phyloP scores from a whole-genome alignment of 495 filamentous ascomycete species.

The Ramalina peruviana region DNA sequence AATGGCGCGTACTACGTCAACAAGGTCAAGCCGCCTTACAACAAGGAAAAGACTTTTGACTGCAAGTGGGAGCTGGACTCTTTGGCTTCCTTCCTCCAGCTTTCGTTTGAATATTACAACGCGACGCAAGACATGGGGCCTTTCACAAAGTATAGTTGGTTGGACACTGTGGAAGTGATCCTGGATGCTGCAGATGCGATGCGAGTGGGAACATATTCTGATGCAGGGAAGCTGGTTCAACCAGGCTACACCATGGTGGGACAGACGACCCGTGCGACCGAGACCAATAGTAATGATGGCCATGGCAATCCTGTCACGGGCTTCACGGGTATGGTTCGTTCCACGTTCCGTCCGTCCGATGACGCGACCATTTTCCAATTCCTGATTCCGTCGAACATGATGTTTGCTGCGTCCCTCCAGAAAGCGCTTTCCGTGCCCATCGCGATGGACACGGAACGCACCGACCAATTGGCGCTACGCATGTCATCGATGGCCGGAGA shows the following conservation, averaged over 20 bases:
- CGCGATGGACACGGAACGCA: constrained; percentile 26
- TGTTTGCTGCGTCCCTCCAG: constrained; percentile 45
- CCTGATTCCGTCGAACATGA: constrained; percentile 55
- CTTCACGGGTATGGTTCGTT: constrained; percentile 46
- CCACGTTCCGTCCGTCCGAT: constrained; percentile 50
- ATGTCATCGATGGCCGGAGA: constrained; percentile 38
- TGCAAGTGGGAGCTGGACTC: constrained; percentile 61
- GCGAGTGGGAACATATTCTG: constrained; percentile 42
- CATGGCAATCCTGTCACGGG: constrained; percentile 41
- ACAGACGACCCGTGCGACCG: constrained; percentile 39
- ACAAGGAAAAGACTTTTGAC: constrained; percentile 39
- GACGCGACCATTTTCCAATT: constrained; percentile 46
- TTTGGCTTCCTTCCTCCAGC: constrained; percentile 49
- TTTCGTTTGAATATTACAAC: constrained; percentile 44
- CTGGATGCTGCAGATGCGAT: constrained; percentile 44
- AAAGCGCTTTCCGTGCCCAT: constrained; percentile 39
- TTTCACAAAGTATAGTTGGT: constrained; percentile 47
- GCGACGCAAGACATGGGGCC: constrained; percentile 40
- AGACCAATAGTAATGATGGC: constrained; percentile 48
- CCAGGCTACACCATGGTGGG: constrained; percentile 46
- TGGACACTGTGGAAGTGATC: constrained; percentile 38
- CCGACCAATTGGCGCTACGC: constrained; percentile 27
- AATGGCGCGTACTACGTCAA: constrained; percentile 33
- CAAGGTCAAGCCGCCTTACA: constrained; percentile 37
- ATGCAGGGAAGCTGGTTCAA: constrained; percentile 35